Conservation (phyloP, 768 basidiomycete genomes). For the Lentinula detonsa region DNA sequence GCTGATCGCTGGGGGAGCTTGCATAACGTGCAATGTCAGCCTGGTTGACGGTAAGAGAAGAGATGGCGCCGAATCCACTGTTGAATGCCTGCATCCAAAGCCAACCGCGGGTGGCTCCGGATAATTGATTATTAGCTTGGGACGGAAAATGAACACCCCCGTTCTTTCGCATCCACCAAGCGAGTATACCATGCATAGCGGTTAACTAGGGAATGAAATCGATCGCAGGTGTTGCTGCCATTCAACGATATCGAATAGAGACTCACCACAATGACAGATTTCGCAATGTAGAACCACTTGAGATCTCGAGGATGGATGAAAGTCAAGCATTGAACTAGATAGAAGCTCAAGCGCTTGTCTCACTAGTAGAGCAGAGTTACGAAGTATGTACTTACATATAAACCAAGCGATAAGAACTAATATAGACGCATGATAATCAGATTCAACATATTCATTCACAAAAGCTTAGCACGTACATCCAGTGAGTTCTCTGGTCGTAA, state of each 20-base stretch:
- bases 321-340: constrained; percentile 8
- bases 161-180: constrained; percentile 10
- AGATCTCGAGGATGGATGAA: constrained; percentile 10
- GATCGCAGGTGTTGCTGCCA: background rate
- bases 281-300: constrained; percentile 8
- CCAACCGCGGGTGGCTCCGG: constrained; percentile 2
- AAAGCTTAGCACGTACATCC: constrained; percentile 4
- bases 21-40: constrained; percentile 11
- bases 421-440: background rate
- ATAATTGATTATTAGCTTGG: background rate
- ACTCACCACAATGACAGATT: constrained; percentile 9
- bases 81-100: constrained; percentile 10
- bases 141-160: constrained; percentile 5
- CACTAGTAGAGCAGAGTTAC: background rate
- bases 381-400: constrained; percentile 1
- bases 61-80: constrained; percentile 7
- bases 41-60: constrained; percentile 9
- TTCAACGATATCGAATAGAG: background rate
- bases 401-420: constrained; percentile 10
- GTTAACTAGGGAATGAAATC: background rate
- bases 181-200: constrained; percentile 9
- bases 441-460: background rate
- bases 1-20: constrained; percentile 5
- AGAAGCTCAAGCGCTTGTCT: background rate
- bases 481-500: constrained; percentile 8